Percentiles rank a stretch among this genome's conserved stretches.
Evolutionary conservation across 192 early-diverging fungal species (phyloP).

Genomic region (Pecoramyces ruminantium): DNA sequence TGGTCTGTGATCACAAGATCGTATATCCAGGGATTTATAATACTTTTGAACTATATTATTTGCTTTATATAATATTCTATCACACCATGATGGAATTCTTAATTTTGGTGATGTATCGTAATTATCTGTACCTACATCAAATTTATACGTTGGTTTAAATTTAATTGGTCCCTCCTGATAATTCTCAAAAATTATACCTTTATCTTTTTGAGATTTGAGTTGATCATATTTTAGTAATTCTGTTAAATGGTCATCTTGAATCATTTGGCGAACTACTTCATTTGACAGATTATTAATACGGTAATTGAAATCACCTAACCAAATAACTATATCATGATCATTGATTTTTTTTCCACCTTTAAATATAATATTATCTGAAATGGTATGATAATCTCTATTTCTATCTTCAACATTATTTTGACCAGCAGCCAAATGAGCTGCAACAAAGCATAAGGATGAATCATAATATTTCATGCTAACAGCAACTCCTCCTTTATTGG

Average conservation of each 20-base stretch:
- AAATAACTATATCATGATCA: conserved; percentile 55
- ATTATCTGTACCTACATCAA: conserved; percentile 63
- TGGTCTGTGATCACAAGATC: no score
- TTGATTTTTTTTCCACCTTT: conserved; percentile 42
- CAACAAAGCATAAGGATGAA: conserved; percentile 74
- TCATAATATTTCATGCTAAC: conserved; percentile 76
- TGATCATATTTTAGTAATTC: conserved; percentile 66
- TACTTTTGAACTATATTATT: no score
- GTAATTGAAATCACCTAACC: conserved; percentile 93
- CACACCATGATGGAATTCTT: conserved; percentile 88
- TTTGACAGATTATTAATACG: conserved; percentile 48
- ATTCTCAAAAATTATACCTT: conserved; percentile 49
- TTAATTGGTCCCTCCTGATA: conserved; percentile 59
- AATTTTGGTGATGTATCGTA: conserved; percentile 91
- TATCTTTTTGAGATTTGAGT: conserved; percentile 40
- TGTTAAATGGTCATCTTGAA: conserved; percentile 36
- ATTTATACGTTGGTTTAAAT: conserved; percentile 89
- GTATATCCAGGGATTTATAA: no score
- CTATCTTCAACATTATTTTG: conserved; percentile 53
- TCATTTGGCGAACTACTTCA: conserved; percentile 28
- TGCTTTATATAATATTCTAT: conserved; percentile 66
- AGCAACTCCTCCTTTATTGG: conserved; percentile 94
- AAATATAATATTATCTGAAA: conserved; percentile 57
- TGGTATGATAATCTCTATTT: conserved; percentile 68
- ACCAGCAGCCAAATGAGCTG: conserved; percentile 86